Evolutionary conservation across 2,329 filamentous ascomycete genomes (phyloP).

Genomic region (Fusarium longipes): DNA sequence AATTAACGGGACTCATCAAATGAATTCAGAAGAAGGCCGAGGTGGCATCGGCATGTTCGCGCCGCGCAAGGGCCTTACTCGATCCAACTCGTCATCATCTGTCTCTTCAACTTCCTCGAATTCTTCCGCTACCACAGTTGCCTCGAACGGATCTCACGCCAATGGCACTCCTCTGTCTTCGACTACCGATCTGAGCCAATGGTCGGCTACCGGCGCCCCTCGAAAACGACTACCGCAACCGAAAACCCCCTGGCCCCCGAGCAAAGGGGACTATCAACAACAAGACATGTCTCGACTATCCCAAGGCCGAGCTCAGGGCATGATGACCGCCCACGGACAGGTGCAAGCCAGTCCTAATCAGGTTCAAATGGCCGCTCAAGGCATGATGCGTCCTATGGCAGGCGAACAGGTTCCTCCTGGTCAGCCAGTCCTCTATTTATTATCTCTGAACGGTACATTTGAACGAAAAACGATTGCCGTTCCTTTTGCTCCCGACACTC

Average conservation of each 20-base stretch:
- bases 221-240: conserved; percentile 65
- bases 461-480: conserved; percentile 96
- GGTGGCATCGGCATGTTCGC: conserved; percentile 76
- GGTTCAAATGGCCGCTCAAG: conserved; percentile 57
- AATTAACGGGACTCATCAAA: conserved; percentile 71
- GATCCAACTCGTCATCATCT: conserved; percentile 92
- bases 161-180: conserved; percentile 68
- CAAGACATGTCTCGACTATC: conserved; percentile 61
- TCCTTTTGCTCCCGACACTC: conserved; percentile 90
- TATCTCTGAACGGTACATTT: conserved; percentile 95
- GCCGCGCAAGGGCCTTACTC: conserved; percentile 86
- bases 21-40: conserved; percentile 85
- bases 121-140: conserved; percentile 72
- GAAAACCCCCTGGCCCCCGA: conserved; percentile 62
- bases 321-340: conserved; percentile 49
- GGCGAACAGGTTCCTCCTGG: conserved; percentile 70
- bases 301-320: conserved; percentile 58
- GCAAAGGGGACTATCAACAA: conserved; percentile 59
- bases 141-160: conserved; percentile 68
- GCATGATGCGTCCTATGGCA: conserved; percentile 70
- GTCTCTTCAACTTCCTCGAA: conserved; percentile 82
- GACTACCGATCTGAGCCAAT: conserved; percentile 62
- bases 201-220: conserved; percentile 59
- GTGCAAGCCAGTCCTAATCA: conserved; percentile 50
- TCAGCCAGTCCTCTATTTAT: conserved; percentile 83